Evolutionary conservation across 2,329 filamentous ascomycete species (phyloP).

Genomic region (Colletotrichum aenigma): DNA sequence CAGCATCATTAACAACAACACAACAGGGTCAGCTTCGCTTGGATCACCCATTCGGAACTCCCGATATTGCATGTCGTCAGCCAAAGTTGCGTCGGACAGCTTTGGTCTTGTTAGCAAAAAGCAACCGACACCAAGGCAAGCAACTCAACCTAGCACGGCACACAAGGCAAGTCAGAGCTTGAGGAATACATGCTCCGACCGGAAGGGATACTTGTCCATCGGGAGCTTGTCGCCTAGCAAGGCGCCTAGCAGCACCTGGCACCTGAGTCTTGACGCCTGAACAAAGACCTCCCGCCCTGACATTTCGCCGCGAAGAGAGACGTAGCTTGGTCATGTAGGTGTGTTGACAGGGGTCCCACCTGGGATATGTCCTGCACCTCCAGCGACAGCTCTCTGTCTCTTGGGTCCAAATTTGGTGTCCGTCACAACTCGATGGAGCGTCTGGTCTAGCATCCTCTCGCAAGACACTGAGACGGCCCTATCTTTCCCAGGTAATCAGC

Average conservation of each 20-base stretch:
- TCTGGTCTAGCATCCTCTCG: not conserved
- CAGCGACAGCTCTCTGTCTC: not conserved
- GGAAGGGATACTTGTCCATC: not conserved
- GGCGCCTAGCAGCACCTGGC: not conserved
- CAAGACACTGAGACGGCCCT: not conserved
- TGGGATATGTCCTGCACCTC: not conserved
- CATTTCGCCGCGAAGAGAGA: conserved; percentile 5
- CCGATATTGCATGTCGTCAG: not conserved
- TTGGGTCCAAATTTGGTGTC: not conserved
- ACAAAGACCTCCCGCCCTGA: conserved; percentile 16
- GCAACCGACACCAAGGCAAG: not conserved
- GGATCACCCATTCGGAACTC: not conserved
- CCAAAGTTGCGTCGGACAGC: not conserved
- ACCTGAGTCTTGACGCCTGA: not conserved
- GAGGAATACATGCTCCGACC: not conserved
- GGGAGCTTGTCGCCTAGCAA: not conserved
- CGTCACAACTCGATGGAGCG: not conserved
- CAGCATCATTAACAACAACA: not conserved
- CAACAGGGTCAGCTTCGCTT: not conserved
- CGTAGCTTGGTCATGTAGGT: conserved; percentile 6
- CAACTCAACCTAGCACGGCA: not conserved
- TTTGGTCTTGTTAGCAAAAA: not conserved
- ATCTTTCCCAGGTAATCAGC: not conserved
- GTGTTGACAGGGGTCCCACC: conserved; percentile 8
- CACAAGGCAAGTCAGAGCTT: not conserved